Base-by-base conservation (phyloP, 176 grass and related monocot species). In the Rhynchospora tenuis region DNA sequence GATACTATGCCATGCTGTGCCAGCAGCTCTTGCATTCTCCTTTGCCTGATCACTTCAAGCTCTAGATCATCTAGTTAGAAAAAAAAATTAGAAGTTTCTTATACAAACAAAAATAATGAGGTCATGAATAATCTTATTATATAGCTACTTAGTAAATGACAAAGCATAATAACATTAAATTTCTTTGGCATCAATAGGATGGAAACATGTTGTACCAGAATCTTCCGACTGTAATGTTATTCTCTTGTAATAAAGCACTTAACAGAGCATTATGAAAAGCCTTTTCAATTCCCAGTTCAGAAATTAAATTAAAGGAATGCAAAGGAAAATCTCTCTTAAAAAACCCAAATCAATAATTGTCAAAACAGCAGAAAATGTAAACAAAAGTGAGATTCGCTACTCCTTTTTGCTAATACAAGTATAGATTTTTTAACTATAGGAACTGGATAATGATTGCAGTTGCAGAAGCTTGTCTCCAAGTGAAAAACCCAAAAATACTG, bases 21-120 rank as follows among this genome's bases (percentile, higher is more conserved):
- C 90, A 96, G 91, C 83, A 96, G 63, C 69, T 96, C 93, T 78
- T 96, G 90, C 93, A 96, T 96, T 82, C 90, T 94, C 79, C 88
- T 92, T 91, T 94, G 81, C 84, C 88, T 86, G 63, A 90, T 94
- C 52, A 84, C 90, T 87, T 92, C 81, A 42, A 94, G 79, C 86
- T 94, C 93, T 44, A 88, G 93, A 82, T 94, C 93, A 90, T 78
- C 90, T 88, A 92, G 64, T 59, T 48, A 69, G 33, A 27, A 58
- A 86, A 75, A 69, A 87, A 31, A 15, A 29, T 64, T 10, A 67
- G 77, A 59, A 38, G 22, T 7, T 27, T 51, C 11, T 12, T 42
- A 17, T 64, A 9, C 59, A 77, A 15, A 47, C 83, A 90, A 52
- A 17, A 46, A 51, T 9, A n/a, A 52, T 72, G 9, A 45, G 43